Conservation (phyloP, 129 eudicot genomes). For the Artemisia tridentata region DNA sequence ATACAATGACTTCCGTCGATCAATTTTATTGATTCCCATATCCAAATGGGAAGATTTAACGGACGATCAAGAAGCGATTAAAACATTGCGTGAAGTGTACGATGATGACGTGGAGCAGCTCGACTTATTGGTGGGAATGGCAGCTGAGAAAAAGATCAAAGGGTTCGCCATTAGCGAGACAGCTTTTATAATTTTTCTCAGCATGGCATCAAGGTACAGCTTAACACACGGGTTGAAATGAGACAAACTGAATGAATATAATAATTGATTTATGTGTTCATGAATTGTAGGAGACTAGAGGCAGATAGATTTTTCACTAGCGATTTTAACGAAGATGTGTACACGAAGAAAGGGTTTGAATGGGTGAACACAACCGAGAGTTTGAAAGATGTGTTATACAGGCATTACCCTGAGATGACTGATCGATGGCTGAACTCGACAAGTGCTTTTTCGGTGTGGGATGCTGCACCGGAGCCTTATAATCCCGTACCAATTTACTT, state of each 20-base stretch:
- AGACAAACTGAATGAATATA: not conserved
- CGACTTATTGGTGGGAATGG: constrained; percentile 54
- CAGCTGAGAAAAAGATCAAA: constrained; percentile 62
- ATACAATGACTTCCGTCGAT: constrained; percentile 60
- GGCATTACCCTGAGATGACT: constrained; percentile 57
- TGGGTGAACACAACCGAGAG: constrained; percentile 65
- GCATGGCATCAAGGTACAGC: constrained; percentile 60
- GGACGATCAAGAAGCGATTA: constrained; percentile 41
- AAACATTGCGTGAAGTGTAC: constrained; percentile 46
- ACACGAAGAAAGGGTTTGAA: constrained; percentile 56
- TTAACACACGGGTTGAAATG: not conserved
- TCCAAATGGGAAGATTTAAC: constrained; percentile 77
- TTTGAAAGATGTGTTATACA: constrained; percentile 58
- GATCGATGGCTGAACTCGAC: constrained; percentile 55
- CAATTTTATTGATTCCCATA: constrained; percentile 50
- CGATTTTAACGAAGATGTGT: constrained; percentile 48
- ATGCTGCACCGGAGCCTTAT: constrained; percentile 33
- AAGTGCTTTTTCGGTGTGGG: constrained; percentile 68
- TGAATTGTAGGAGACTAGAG: constrained; percentile 48
- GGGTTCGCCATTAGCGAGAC: constrained; percentile 77
- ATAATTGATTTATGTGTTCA: not conserved
- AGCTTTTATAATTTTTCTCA: constrained; percentile 47
- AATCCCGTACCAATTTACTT: constrained; percentile 51
- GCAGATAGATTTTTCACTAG: constrained; percentile 59
- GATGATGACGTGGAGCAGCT: constrained; percentile 52